A percentile compares a stretch with the other conserved stretches of the same genome.
phyloP scores from a whole-genome alignment of 345 rosid species.

The Brassica nigra region DNA sequence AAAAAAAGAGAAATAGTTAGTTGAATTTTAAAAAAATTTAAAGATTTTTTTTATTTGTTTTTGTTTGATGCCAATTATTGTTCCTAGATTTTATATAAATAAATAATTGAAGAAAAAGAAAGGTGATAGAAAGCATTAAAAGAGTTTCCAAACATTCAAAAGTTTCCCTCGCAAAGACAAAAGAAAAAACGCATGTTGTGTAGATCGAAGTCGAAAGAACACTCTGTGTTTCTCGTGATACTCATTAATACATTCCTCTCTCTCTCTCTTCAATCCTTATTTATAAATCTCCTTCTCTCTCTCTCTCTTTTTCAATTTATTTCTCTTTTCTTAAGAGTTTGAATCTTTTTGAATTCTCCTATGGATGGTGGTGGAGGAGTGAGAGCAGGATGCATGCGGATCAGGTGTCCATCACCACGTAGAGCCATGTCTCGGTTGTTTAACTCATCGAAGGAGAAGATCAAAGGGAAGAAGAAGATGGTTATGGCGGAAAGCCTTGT shows the following conservation, averaged over 20 bases:
- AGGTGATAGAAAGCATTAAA: slow-evolving; percentile 24
- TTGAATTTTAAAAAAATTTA: background rate
- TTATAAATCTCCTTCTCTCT: slow-evolving; percentile 11
- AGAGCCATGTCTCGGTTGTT: slow-evolving; percentile 33
- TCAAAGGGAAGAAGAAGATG: slow-evolving; percentile 23
- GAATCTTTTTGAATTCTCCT: background rate
- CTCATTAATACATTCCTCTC: slow-evolving; percentile 28
- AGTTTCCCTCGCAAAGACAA: slow-evolving; percentile 31
- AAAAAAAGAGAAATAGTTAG: background rate
- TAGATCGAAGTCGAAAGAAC: slow-evolving; percentile 16
- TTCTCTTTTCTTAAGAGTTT: background rate
- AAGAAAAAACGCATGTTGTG: background rate
- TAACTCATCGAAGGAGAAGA: slow-evolving; percentile 11
- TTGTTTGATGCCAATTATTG: background rate
- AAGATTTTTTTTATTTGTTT: background rate
- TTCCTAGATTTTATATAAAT: background rate
- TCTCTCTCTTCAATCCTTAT: background rate
- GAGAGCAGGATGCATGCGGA: slow-evolving; percentile 33
- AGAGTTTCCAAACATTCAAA: slow-evolving; percentile 34
- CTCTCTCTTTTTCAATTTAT: background rate
- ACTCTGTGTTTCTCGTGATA: slow-evolving; percentile 32
- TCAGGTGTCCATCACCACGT: slow-evolving; percentile 25
- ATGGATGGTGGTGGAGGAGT: slow-evolving; percentile 35
- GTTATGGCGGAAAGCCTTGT: background rate
- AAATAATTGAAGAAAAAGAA: slow-evolving; percentile 13